Conservation (phyloP, 2,329 filamentous ascomycete genomes). For the Sordariomycetes sp. region DNA sequence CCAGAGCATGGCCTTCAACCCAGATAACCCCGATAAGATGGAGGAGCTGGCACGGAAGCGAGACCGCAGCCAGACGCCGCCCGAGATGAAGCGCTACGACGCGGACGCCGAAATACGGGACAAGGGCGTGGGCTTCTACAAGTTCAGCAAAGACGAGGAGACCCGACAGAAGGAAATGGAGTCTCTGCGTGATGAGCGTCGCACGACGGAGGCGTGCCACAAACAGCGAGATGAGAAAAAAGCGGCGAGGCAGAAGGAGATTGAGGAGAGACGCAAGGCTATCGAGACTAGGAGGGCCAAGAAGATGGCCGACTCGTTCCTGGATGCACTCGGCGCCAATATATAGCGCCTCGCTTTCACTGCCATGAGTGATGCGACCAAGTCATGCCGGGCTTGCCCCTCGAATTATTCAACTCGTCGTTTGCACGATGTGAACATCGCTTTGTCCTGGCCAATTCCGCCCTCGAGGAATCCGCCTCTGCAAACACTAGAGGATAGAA, state of each 20-base stretch:
- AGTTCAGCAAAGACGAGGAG: constrained; percentile 68
- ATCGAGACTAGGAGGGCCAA: constrained; percentile 49
- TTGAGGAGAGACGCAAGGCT: constrained; percentile 49
- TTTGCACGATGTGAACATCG: no score
- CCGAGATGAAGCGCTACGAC: constrained; percentile 73
- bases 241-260: constrained; percentile 43
- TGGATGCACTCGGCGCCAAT: constrained; percentile 36
- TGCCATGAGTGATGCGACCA: background rate
- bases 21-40: constrained; percentile 62
- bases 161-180: constrained; percentile 60
- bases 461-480: no score
- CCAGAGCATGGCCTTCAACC: constrained; percentile 72
- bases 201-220: constrained; percentile 53
- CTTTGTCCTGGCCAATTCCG: no score
- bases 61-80: constrained; percentile 69
- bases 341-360: background rate
- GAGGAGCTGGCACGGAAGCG: constrained; percentile 62
- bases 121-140: constrained; percentile 85
- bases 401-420: background rate
- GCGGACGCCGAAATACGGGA: constrained; percentile 70
- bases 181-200: constrained; percentile 51
- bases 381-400: no score
- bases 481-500: background rate
- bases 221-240: constrained; percentile 35
- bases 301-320: constrained; percentile 59